A percentile compares a stretch with the other conserved stretches of the same genome.
Evolutionary conservation across 495 filamentous ascomycete species (phyloP).

Genomic region (Penicillium lagena): DNA sequence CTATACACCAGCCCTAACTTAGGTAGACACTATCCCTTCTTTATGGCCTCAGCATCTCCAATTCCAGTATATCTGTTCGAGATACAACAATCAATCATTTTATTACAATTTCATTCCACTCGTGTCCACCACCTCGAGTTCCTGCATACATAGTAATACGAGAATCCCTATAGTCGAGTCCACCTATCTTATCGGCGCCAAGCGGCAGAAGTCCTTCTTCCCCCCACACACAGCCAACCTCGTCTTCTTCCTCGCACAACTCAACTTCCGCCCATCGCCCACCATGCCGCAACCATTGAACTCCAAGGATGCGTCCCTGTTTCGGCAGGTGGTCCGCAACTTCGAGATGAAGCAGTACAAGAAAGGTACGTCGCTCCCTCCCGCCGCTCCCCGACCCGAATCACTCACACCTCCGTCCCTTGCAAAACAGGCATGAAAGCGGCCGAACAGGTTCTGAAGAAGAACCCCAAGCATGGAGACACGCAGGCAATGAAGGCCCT

Average conservation of each 20-base stretch:
- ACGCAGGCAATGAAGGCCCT: conserved; percentile 98
- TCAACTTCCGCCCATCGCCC: conserved; percentile 27
- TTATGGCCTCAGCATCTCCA: too few species aligned
- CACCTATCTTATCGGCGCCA: too few species aligned
- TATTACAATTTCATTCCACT: too few species aligned
- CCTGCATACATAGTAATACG: too few species aligned
- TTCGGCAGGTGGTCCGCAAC: conserved; percentile 85
- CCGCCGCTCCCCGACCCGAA: neutral
- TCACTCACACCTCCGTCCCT: conserved; percentile 13
- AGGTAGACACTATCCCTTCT: too few species aligned
- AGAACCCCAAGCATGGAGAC: conserved; percentile 93
- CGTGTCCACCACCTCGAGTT: too few species aligned
- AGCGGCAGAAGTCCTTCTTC: conserved; percentile 3
- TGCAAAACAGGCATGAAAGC: conserved; percentile 66
- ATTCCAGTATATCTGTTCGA: too few species aligned
- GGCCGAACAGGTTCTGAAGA: conserved; percentile 89
- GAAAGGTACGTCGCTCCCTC: conserved; percentile 50
- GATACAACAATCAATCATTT: too few species aligned
- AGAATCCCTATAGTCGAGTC: too few species aligned
- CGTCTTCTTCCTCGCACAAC: conserved; percentile 33
- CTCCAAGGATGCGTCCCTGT: conserved; percentile 88
- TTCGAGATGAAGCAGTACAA: conserved; percentile 99
- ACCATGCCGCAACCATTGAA: conserved; percentile 76
- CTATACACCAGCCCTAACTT: too few species aligned
- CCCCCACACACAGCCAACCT: conserved; percentile 28